Evolutionary conservation across 2,329 filamentous ascomycete species (phyloP).

Genomic region (Diaporthe sp.): DNA sequence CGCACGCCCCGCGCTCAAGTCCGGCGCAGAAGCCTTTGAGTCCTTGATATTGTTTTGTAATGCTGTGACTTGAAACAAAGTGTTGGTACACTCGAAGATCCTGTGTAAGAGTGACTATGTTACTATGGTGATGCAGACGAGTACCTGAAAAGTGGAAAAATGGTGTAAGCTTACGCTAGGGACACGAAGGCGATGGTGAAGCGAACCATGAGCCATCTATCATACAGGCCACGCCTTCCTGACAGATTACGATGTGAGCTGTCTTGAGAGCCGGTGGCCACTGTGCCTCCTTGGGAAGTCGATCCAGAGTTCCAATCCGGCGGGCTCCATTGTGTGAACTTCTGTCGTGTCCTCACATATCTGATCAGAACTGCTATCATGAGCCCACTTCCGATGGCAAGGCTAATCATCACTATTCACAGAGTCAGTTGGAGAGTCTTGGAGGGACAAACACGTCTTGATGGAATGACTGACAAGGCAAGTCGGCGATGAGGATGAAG

Average conservation of each 20-base stretch:
- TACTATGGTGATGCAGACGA: neutral
- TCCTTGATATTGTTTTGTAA: slow-evolving; percentile 40
- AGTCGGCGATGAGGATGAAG: slow-evolving; percentile 42
- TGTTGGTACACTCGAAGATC: slow-evolving; percentile 46
- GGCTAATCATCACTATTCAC: slow-evolving; percentile 42
- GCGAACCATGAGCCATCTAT: slow-evolving; percentile 47
- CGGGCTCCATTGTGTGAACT: slow-evolving; percentile 44
- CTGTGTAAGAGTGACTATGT: slow-evolving; percentile 23
- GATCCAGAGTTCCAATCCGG: slow-evolving; percentile 30
- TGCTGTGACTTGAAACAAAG: slow-evolving; percentile 45
- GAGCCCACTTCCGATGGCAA: slow-evolving; percentile 43
- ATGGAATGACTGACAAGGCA: slow-evolving; percentile 42
- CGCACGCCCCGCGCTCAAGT: slow-evolving; percentile 41
- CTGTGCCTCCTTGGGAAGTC: slow-evolving; percentile 31
- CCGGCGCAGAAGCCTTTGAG: slow-evolving; percentile 33
- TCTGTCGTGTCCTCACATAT: slow-evolving; percentile 43
- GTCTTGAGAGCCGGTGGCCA: slow-evolving; percentile 1
- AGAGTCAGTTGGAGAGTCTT: neutral
- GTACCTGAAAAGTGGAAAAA: too few species aligned
- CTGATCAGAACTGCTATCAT: slow-evolving; percentile 44
- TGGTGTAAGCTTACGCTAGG: slow-evolving; percentile 40
- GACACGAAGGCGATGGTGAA: slow-evolving; percentile 45
- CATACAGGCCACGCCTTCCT: slow-evolving; percentile 41
- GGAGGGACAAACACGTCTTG: neutral
- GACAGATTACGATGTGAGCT: neutral